phyloP scores from a whole-genome alignment of 441 rosid genomes.

The Sinapis alba region DNA sequence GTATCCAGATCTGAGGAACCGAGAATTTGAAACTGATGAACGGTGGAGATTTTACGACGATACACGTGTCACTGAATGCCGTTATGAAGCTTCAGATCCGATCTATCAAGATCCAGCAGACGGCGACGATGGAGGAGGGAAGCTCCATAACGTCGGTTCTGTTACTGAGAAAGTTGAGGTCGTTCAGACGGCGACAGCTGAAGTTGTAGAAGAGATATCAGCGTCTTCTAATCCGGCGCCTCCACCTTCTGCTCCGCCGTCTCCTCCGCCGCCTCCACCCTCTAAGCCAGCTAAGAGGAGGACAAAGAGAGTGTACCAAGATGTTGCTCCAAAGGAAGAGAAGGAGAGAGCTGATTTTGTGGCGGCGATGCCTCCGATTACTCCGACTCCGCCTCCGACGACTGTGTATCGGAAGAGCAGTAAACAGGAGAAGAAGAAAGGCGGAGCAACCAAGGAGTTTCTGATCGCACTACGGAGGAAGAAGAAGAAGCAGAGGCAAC shows the following conservation, averaged over 20 bases:
- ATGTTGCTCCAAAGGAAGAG: constrained; percentile 33
- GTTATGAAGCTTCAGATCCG: constrained; percentile 42
- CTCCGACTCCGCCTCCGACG: constrained; percentile 37
- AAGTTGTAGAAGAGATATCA: constrained; percentile 12
- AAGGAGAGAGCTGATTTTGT: constrained; percentile 18
- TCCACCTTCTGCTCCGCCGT: constrained; percentile 11
- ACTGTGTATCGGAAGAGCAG: constrained; percentile 30
- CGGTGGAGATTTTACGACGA: constrained; percentile 78
- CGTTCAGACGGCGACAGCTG: neutral
- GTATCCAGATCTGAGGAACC: constrained; percentile 75
- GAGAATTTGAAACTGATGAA: constrained; percentile 43
- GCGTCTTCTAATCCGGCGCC: constrained; percentile 14
- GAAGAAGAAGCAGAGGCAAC: constrained; percentile 74
- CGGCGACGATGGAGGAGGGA: constrained; percentile 7
- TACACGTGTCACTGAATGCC: constrained; percentile 47
- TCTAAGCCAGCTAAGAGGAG: constrained; percentile 48
- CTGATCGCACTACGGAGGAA: constrained; percentile 52
- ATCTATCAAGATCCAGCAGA: constrained; percentile 14
- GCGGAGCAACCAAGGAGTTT: constrained; percentile 61
- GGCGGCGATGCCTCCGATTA: constrained; percentile 19
- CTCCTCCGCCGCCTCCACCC: constrained; percentile 15
- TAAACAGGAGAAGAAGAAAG: constrained; percentile 58
- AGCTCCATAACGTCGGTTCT: neutral
- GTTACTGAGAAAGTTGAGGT: constrained; percentile 39
- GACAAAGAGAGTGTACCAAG: constrained; percentile 53